Evolutionary conservation across 208 protist species (phyloP).

Genomic region (Endotrypanum monterogeii): DNA sequence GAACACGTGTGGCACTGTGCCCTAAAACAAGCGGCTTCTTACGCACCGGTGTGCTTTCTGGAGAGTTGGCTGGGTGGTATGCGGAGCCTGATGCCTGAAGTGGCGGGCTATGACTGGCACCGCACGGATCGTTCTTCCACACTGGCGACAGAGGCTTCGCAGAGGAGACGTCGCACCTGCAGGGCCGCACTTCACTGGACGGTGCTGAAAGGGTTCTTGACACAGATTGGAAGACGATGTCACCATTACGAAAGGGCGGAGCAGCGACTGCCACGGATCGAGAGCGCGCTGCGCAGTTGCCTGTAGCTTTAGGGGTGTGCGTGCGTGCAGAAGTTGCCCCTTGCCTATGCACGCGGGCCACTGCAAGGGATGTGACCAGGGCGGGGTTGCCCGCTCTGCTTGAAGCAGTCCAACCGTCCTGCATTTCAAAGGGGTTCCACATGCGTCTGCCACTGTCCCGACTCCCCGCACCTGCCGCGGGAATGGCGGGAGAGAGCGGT

Average conservation of each 20-base stretch:
- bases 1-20: neutral
- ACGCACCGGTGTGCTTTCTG: neutral
- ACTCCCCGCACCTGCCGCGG: neutral
- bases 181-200: neutral
- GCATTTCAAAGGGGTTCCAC: neutral
- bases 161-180: neutral
- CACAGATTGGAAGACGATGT: neutral
- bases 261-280: neutral
- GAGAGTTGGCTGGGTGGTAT: neutral
- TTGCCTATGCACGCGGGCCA: neutral
- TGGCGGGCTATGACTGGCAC: neutral
- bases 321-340: neutral
- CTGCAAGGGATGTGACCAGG: neutral
- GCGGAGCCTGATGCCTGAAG: neutral
- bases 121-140: neutral
- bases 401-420: slow-evolving; percentile 1
- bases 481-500: neutral
- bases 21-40: neutral
- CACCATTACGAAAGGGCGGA: neutral
- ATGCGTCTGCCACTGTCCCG: neutral
- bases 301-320: neutral
- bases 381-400: neutral
- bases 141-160: slow-evolving; percentile 1
- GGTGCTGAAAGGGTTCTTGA: neutral
- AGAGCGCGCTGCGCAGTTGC: neutral